phyloP scores from a whole-genome alignment of 179 eudicot species.

The Amaranthus tricolor region DNA sequence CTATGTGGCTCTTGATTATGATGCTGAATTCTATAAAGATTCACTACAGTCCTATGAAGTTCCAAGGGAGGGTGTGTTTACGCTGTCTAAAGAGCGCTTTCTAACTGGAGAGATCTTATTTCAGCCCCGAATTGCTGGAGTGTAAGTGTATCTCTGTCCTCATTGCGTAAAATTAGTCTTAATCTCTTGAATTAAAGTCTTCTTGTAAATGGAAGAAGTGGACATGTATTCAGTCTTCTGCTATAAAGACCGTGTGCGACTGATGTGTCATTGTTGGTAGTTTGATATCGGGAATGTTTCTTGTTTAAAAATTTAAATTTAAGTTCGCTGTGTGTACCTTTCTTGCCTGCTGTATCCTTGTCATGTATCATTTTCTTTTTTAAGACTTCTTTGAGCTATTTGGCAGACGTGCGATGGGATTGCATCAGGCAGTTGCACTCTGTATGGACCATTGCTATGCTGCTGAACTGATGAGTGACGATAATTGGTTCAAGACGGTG shows the following conservation, averaged over 20 bases:
- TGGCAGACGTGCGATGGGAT: constrained; percentile 72
- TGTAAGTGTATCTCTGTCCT: constrained; percentile 50
- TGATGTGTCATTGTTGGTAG: background rate
- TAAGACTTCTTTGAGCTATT: background rate
- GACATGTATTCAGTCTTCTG: background rate
- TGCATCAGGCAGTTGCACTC: constrained; percentile 83
- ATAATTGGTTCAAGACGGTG: constrained; percentile 82
- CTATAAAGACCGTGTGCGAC: background rate
- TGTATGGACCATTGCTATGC: constrained; percentile 86
- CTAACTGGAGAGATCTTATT: constrained; percentile 87
- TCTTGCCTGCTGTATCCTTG: background rate
- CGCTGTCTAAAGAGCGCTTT: constrained; percentile 79
- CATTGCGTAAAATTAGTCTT: constrained; percentile 1
- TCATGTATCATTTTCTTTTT: background rate
- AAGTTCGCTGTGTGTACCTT: background rate
- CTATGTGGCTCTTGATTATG: constrained; percentile 85
- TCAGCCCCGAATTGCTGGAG: constrained; percentile 78
- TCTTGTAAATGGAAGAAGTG: background rate
- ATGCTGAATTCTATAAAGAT: constrained; percentile 68
- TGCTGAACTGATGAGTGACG: constrained; percentile 62
- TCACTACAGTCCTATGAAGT: constrained; percentile 60
- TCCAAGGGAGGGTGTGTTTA: constrained; percentile 57
- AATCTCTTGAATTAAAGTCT: background rate
- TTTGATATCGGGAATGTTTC: background rate
- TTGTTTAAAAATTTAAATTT: background rate